Base-by-base conservation (phyloP, 352 stramenopile genomes). In the Globisporangium echinulatum region DNA sequence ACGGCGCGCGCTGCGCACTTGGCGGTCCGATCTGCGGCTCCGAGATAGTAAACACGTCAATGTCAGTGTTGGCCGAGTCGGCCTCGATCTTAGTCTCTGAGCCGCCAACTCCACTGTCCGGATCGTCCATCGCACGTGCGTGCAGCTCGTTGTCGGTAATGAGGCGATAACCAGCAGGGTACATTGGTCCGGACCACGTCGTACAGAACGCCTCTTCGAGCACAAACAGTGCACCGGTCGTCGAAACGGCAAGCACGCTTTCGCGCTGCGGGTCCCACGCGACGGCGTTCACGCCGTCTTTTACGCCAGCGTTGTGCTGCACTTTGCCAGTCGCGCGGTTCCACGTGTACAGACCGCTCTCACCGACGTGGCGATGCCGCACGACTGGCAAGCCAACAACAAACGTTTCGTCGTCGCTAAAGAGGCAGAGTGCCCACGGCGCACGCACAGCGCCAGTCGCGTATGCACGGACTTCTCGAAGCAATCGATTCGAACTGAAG, bases 311-410 rank as follows among this genome's bases (percentile, higher is more conserved):
- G 38, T 92, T 88, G 62, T 94, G 82, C 61, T 90, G 79, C 47
- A 82, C 77, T 25, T 68, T 71, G 0, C 70, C 69, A 0, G 72
- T 82, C 0, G 46, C 63, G 4, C 82, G 77, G 66, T 88, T 67
- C 84, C 84, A 94, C 37, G 80, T 88, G 58, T 90, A 94, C 43
- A 94, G 64, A 0, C 82, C 84, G 33, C 87, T 92, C 47, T 91
- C 85, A 8, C 85, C 85, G 4, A 94, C 79, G 43, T 92, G 79
- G 14, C 82, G 79, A 54, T 91, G 85, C 14, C 82, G 82, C n/a
- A 90, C 80, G 6, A 89, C 74, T 9, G 85, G 85, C 46, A 87
- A 85, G 0, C 85, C 82, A 0, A 94, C 71, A 1, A 91, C 75
- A 60, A 87, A 92, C 11, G 71, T 69, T 38, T 86, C 78, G 10